Evolutionary conservation across 495 filamentous ascomycete genomes (phyloP).

Genomic region (Parathielavia appendiculata): DNA sequence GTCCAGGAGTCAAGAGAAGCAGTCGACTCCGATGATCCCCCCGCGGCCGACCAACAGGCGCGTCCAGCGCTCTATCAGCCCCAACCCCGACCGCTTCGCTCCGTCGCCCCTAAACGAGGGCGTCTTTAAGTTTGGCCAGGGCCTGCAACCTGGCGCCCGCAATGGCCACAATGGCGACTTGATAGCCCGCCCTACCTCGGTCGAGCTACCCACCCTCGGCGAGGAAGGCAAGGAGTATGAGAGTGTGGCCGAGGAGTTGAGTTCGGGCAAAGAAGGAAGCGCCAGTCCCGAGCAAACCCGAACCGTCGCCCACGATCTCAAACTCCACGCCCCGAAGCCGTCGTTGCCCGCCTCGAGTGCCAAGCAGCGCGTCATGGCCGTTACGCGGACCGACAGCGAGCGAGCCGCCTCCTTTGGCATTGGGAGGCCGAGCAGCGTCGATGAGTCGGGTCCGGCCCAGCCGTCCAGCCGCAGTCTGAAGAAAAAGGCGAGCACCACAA

Average conservation of each 20-base stretch:
- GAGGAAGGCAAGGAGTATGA: constrained; percentile 89
- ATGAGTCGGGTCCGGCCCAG: constrained; percentile 32
- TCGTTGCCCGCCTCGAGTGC: constrained; percentile 72
- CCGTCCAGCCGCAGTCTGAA: constrained; percentile 43
- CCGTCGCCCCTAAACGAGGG: constrained; percentile 79
- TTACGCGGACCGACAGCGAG: constrained; percentile 84
- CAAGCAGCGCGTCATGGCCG: constrained; percentile 69
- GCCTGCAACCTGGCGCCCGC: constrained; percentile 34
- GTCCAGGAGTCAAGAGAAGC: constrained; percentile 42
- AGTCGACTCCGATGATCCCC: constrained; percentile 53
- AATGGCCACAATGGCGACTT: constrained; percentile 45
- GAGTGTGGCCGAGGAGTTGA: constrained; percentile 48
- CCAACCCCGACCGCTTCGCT: constrained; percentile 69
- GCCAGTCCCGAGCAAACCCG: constrained; percentile 62
- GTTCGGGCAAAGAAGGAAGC: constrained; percentile 27
- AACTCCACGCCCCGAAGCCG: constrained; percentile 87
- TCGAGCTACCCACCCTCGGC: constrained; percentile 76
- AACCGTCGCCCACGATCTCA: constrained; percentile 72
- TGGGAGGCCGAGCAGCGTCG: constrained; percentile 55
- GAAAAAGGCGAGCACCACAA: constrained; percentile 58
- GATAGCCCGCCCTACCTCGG: constrained; percentile 64
- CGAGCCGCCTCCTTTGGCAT: constrained; percentile 78
- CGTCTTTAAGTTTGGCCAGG: constrained; percentile 30
- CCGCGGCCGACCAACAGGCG: constrained; percentile 63
- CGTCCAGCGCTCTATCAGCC: constrained; percentile 72